A percentile compares a stretch with the other conserved stretches of the same genome.
phyloP scores from a whole-genome alignment of 306 rosid genomes.

The Erythrophleum fordii region DNA sequence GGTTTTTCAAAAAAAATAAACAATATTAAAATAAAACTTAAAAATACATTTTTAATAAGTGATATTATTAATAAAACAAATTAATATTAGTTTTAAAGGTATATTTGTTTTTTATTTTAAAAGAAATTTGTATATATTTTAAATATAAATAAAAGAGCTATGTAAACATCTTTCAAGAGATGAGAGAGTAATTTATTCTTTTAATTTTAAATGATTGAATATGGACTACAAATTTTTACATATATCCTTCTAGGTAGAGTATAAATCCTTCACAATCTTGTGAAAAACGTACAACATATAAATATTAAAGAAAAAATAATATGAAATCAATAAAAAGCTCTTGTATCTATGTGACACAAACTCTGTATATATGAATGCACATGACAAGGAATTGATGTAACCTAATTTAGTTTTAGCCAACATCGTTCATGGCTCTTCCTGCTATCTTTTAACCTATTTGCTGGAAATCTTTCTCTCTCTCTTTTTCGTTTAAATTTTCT shows the following conservation, averaged over 20 bases:
- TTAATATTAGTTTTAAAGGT: too few species aligned
- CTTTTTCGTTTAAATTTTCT: conserved; percentile 2
- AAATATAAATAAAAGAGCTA: too few species aligned
- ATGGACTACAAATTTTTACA: neutral
- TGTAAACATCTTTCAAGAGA: too few species aligned
- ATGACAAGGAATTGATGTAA: conserved; percentile 36
- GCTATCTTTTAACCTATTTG: neutral
- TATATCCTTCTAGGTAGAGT: neutral
- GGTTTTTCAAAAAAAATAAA: too few species aligned
- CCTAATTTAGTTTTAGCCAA: neutral
- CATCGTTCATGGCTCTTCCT: neutral
- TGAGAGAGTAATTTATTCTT: too few species aligned
- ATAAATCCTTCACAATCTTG: neutral
- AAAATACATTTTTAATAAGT: too few species aligned
- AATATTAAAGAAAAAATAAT: neutral
- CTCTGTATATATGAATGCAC: neutral
- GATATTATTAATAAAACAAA: too few species aligned
- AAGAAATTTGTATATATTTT: too few species aligned
- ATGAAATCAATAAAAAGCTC: neutral
- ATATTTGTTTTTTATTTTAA: too few species aligned
- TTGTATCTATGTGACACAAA: neutral
- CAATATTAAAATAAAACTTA: too few species aligned
- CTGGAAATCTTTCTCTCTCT: neutral
- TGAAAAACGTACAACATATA: neutral
- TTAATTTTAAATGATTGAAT: neutral